A percentile compares a stretch with the other conserved stretches of the same genome.
These are phyloP conservation scores for Fusarium euwallaceae DNA, from an alignment of 2,329 filamentous ascomycete species.

Conservation along the genomic window DNA sequence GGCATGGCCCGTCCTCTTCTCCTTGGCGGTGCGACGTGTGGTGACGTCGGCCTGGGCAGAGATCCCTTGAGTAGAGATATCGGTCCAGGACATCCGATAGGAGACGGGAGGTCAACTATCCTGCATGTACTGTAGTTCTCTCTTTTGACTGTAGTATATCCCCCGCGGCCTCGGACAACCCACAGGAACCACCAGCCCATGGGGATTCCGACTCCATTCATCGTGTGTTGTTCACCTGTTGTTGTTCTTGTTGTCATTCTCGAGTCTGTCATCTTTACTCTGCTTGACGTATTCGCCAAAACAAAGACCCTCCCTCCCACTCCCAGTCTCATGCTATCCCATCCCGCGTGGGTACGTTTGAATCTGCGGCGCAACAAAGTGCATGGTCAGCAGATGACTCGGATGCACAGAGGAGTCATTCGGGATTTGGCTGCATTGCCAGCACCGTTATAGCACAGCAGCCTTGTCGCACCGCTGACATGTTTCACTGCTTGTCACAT, in stretches of 20 bases:
- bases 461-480: slow-evolving; percentile 43
- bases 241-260: slow-evolving; percentile 13
- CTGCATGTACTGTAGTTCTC: slow-evolving; percentile 19
- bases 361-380: slow-evolving; percentile 30
- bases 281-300: slow-evolving; percentile 11
- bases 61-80: slow-evolving; percentile 26
- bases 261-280: not conserved
- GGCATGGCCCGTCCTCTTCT: slow-evolving; percentile 32
- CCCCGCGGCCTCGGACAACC: slow-evolving; percentile 26
- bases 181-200: slow-evolving; percentile 3
- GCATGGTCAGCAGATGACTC: slow-evolving; percentile 43
- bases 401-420: slow-evolving; percentile 46
- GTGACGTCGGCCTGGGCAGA: slow-evolving; percentile 46
- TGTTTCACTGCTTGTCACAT: slow-evolving; percentile 40
- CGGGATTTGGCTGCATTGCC: slow-evolving; percentile 44
- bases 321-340: slow-evolving; percentile 17
- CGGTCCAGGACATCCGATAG: slow-evolving; percentile 37
- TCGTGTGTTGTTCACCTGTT: slow-evolving; percentile 30
- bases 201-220: slow-evolving; percentile 18
- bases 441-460: slow-evolving; percentile 40
- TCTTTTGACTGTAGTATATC: slow-evolving; percentile 17
- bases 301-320: slow-evolving; percentile 7
- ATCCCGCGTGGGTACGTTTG: slow-evolving; percentile 18
- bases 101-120: slow-evolving; percentile 9
- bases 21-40: slow-evolving; percentile 41